A percentile compares a stretch with the other conserved stretches of the same genome.
phyloP scores from a whole-genome alignment of 2,329 filamentous ascomycete species.

The Aureobasidium pullulans region DNA sequence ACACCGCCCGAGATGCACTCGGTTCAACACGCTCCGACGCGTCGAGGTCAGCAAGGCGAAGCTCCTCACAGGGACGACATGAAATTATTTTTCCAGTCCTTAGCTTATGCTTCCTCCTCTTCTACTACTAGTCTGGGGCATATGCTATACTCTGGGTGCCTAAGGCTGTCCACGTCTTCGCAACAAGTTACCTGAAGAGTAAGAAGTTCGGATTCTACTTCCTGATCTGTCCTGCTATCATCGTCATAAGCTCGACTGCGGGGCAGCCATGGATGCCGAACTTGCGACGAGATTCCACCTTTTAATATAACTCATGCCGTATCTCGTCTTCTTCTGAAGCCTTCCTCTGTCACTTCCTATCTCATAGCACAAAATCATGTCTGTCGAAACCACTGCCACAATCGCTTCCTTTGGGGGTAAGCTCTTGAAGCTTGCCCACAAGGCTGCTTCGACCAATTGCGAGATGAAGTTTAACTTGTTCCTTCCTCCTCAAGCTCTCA shows the following conservation, averaged over 20 bases:
- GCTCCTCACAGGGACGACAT: neutral
- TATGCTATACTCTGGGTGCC: too few species aligned
- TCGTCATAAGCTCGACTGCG: neutral
- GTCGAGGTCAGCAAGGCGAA: neutral
- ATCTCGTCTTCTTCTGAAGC: neutral
- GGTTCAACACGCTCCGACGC: neutral
- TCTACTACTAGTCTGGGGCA: too few species aligned
- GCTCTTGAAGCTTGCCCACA: conserved; percentile 86
- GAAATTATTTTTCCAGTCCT: too few species aligned
- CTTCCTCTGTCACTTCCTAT: neutral
- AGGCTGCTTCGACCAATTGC: conserved; percentile 63
- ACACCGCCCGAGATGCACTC: neutral
- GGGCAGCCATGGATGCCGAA: neutral
- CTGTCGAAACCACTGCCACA: conserved; percentile 80
- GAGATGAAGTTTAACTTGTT: conserved; percentile 92
- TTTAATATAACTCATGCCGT: neutral
- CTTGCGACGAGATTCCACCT: neutral
- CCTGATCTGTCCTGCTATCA: neutral
- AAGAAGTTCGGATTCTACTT: neutral
- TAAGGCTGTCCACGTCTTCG: neutral
- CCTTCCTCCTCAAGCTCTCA: conserved; percentile 65
- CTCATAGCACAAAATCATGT: conserved; percentile 47
- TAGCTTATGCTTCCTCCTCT: too few species aligned
- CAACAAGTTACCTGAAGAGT: neutral
- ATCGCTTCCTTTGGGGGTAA: conserved; percentile 91